phyloP scores from a whole-genome alignment of 2,329 filamentous ascomycete species.

The Sporothrix euskadiensis region DNA sequence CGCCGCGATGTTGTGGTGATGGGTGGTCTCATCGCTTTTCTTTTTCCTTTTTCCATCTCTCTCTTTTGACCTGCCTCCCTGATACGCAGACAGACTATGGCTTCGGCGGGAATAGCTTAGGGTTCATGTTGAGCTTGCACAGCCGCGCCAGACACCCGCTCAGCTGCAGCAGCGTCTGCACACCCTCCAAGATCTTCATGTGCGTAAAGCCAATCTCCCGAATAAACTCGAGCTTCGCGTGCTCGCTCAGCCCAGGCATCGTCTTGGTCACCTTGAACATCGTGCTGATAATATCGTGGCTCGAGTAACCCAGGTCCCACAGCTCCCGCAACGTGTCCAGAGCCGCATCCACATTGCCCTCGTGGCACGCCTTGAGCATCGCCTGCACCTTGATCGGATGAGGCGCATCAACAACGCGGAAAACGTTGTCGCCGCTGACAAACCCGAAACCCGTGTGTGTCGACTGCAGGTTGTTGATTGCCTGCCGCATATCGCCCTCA shows the following conservation, averaged over 20 bases:
- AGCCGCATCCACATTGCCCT: slow-evolving; percentile 85
- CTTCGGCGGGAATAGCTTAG: slow-evolving; percentile 66
- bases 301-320: slow-evolving; percentile 95
- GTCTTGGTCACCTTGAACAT: slow-evolving; percentile 99
- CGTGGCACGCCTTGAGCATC: slow-evolving; percentile 96
- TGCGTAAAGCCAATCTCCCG: slow-evolving; percentile 98
- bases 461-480: slow-evolving; percentile 96
- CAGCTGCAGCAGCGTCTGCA: slow-evolving; percentile 90
- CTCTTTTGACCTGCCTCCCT: not conserved
- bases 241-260: slow-evolving; percentile 86
- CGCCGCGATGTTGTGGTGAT: slow-evolving; percentile 11
- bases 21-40: not conserved
- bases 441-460: slow-evolving; percentile 93
- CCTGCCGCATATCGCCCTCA: slow-evolving; percentile 97
- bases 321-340: slow-evolving; percentile 84
- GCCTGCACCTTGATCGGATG: slow-evolving; percentile 98
- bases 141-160: slow-evolving; percentile 89
- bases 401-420: slow-evolving; percentile 93
- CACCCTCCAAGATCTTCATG: slow-evolving; percentile 98
- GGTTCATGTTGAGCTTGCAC: slow-evolving; percentile 96
- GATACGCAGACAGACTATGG: not conserved
- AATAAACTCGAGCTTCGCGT: slow-evolving; percentile 95
- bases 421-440: slow-evolving; percentile 94
- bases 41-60: too few species aligned
- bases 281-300: slow-evolving; percentile 96